Evolutionary conservation across 2,329 filamentous ascomycete genomes (phyloP).

Genomic region (Thelonectria olida): DNA sequence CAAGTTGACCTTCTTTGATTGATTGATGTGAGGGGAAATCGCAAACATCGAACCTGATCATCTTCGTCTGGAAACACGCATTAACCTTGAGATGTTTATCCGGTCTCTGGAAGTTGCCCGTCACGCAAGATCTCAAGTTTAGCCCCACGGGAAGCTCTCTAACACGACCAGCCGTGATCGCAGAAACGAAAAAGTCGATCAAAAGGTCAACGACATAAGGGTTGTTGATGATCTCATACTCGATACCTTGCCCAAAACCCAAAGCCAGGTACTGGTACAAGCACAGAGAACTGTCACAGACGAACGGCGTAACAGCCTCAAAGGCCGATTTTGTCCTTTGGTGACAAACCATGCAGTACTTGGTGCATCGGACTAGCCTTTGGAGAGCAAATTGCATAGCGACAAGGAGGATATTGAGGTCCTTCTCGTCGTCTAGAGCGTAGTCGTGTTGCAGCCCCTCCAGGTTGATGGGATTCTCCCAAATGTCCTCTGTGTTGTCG

Average conservation of each 20-base stretch:
- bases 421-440: constrained; percentile 39
- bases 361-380: constrained; percentile 81
- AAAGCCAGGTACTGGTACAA: constrained; percentile 88
- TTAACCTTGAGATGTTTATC: constrained; percentile 14
- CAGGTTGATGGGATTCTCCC: constrained; percentile 10
- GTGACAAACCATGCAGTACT: constrained; percentile 90
- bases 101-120: constrained; percentile 6
- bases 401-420: constrained; percentile 62
- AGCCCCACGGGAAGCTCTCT: constrained; percentile 57
- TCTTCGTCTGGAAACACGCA: constrained; percentile 23
- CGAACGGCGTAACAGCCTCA: constrained; percentile 78
- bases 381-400: constrained; percentile 81
- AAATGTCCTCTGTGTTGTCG: background rate
- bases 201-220: constrained; percentile 87
- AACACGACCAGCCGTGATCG: constrained; percentile 53
- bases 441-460: constrained; percentile 42
- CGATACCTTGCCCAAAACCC: constrained; percentile 86
- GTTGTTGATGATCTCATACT: constrained; percentile 82
- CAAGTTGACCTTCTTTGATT: constrained; percentile 28
- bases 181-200: constrained; percentile 80
- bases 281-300: constrained; percentile 80
- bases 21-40: constrained; percentile 26
- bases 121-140: constrained; percentile 45
- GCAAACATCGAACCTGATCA: constrained; percentile 21
- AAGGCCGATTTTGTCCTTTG: constrained; percentile 71